phyloP scores from a whole-genome alignment of 2,329 filamentous ascomycete genomes.

The Elsinoe arachidis region DNA sequence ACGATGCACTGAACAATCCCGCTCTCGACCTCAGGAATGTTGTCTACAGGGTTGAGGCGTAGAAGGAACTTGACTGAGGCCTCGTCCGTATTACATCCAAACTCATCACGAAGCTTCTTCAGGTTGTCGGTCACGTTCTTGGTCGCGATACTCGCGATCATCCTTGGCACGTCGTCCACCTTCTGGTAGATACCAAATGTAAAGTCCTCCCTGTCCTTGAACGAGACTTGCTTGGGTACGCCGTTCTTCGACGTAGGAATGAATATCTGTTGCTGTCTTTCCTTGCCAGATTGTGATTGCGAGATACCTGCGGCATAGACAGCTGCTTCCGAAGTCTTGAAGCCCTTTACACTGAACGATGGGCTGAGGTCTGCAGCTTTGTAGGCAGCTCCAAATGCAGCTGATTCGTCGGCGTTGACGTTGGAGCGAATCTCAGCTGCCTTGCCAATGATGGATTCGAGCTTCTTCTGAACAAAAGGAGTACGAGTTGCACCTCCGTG shows the following conservation, averaged over 20 bases:
- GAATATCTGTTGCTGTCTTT: slow-evolving; percentile 75
- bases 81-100: slow-evolving; percentile 66
- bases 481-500: slow-evolving; percentile 86
- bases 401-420: slow-evolving; percentile 94
- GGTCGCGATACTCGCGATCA: slow-evolving; percentile 60
- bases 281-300: slow-evolving; percentile 60
- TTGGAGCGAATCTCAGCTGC: slow-evolving; percentile 79
- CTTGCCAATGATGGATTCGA: slow-evolving; percentile 66
- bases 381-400: slow-evolving; percentile 92
- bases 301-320: slow-evolving; percentile 66
- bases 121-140: slow-evolving; percentile 80
- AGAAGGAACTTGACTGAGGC: slow-evolving; percentile 74
- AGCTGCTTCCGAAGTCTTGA: slow-evolving; percentile 68
- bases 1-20: slow-evolving; percentile 80
- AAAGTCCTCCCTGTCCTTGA: slow-evolving; percentile 77
- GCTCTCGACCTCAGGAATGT: slow-evolving; percentile 68
- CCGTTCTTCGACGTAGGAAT: slow-evolving; percentile 67
- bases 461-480: slow-evolving; percentile 83
- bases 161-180: slow-evolving; percentile 48
- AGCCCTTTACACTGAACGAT: slow-evolving; percentile 96
- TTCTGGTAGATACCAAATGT: slow-evolving; percentile 71
- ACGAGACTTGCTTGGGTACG: slow-evolving; percentile 71
- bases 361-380: slow-evolving; percentile 86
- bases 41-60: slow-evolving; percentile 62
- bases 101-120: slow-evolving; percentile 66